Conservation (phyloP, 495 filamentous ascomycete genomes). For the Eremomyces bilateralis region DNA sequence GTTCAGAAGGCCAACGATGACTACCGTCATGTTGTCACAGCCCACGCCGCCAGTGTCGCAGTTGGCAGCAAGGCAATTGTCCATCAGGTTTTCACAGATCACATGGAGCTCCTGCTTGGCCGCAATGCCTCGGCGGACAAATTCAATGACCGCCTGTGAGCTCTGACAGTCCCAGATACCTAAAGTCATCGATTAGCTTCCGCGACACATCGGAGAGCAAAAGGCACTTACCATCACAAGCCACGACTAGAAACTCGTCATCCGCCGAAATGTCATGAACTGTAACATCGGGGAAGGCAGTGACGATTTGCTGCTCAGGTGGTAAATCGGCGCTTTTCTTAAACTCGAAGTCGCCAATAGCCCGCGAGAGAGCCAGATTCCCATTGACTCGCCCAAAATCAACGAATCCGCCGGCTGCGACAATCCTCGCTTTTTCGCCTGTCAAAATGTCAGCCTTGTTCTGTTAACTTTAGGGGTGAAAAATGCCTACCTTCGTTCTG, state of each 20-base stretch:
- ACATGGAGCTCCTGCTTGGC: slow-evolving; percentile 80
- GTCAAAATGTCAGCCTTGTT: slow-evolving; percentile 7
- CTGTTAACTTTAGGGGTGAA: too few species aligned
- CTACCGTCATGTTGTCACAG: slow-evolving; percentile 99
- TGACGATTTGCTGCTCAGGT: slow-evolving; percentile 94
- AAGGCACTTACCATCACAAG: slow-evolving; percentile 68
- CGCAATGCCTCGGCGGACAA: slow-evolving; percentile 84
- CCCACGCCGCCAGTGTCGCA: slow-evolving; percentile 95
- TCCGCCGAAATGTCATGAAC: slow-evolving; percentile 77
- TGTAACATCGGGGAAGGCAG: slow-evolving; percentile 82
- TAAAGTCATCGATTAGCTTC: slow-evolving; percentile 23
- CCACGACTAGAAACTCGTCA: slow-evolving; percentile 91
- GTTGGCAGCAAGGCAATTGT: slow-evolving; percentile 92
- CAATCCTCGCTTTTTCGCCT: slow-evolving; percentile 94
- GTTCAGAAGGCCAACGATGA: slow-evolving; percentile 66
- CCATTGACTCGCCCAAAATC: slow-evolving; percentile 97
- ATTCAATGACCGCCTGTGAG: slow-evolving; percentile 90
- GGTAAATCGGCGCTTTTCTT: slow-evolving; percentile 95
- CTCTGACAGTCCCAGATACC: slow-evolving; percentile 99
- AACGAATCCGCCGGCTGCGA: slow-evolving; percentile 88
- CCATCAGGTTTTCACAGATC: slow-evolving; percentile 99
- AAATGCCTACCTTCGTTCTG: slow-evolving; percentile 72
- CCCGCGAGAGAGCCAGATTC: slow-evolving; percentile 90
- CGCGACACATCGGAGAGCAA: not conserved
- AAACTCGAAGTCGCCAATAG: slow-evolving; percentile 98